A percentile compares a stretch with the other conserved stretches of the same genome.
These are phyloP conservation scores for Colletotrichum aenigma DNA, from an alignment of 2,329 filamentous ascomycete species.

Conservation along the genomic window DNA sequence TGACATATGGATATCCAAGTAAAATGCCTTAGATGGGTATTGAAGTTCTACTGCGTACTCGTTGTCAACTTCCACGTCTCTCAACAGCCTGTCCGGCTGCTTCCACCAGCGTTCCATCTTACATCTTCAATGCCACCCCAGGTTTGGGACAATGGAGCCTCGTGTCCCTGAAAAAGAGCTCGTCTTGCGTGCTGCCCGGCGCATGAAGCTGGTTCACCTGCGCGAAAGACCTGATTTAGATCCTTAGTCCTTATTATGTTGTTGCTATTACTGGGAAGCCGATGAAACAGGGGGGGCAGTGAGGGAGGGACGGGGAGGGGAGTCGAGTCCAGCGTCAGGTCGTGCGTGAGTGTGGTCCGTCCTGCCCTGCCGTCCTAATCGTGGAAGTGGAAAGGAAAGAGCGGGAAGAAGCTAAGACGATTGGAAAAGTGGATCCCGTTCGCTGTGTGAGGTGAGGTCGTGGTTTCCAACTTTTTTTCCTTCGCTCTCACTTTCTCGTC, in stretches of 20 bases:
- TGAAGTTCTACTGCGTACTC: background rate
- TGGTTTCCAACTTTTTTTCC: background rate
- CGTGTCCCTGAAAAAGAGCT: background rate
- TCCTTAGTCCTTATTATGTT: background rate
- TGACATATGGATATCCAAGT: background rate
- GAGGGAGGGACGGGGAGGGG: background rate
- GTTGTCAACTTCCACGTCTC: background rate
- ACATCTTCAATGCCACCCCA: background rate
- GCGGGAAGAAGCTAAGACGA: constrained; percentile 12
- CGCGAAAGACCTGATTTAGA: constrained; percentile 16
- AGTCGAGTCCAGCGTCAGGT: background rate
- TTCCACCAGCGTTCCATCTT: constrained; percentile 9
- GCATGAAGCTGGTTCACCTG: background rate
- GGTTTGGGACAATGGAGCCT: background rate
- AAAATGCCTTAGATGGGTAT: background rate
- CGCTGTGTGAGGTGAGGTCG: background rate
- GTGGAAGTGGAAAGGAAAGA: background rate
- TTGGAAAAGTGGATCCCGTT: background rate
- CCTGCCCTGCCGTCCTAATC: background rate
- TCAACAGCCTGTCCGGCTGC: background rate
- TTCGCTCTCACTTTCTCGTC: background rate
- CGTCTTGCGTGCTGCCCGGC: background rate
- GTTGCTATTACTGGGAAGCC: constrained; percentile 4
- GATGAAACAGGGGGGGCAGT: background rate
- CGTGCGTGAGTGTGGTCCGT: background rate